Evolutionary conservation across 768 basidiomycete genomes (phyloP), one percentile per base, ranked within the genome.

Genomic region (Gelatoporia subvermispora): DNA sequence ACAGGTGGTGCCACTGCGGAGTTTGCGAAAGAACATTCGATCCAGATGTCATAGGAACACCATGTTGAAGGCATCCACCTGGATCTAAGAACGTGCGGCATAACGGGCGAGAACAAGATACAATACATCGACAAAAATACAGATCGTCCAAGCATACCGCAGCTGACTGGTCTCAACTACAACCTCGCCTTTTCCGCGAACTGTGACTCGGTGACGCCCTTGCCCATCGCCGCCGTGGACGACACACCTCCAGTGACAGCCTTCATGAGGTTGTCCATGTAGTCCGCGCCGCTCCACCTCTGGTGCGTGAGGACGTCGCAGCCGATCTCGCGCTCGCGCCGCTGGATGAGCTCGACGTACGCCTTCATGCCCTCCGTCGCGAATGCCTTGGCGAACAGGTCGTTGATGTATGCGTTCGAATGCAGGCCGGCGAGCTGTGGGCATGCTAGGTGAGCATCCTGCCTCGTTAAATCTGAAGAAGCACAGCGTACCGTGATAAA

Each of bases 181-280:
- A 80, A 59, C 59, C 68, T 69, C 31, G 49, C 46, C 55, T 73
- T 80, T 8, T 46, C 42, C 41, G 51, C 57, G 70, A 95, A 96
- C 66, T 95, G 93, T 34, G 83, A 68, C 71, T 96, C 93, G 0
- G 93, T 96, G 24, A 95, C 93, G 48, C 95, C 95, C 58, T 84
- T 83, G 43, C 95, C 96, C 95, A 98, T 98, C n/a, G 96, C 95
- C n/a, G 94, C 81, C 9, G 95, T 98, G 41, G 92, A 93, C 34
- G 92, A 95, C 52, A 99, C 80, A 50, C 96, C 96, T 21, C 96
- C 96, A 31, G 96, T 99, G 47, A 97, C 91, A 7, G 95, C 94
- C 80, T 92, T 93, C 69, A 96, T 78, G 46, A 95, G 67, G 54
- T 81, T 84, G 67, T 96, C 93, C 31, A 88, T 88, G 59, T 91